A percentile compares a stretch with the other conserved stretches of the same genome.
These are phyloP conservation scores for Teunomyces pallodes DNA, from an alignment of 805 yeast genomes.

Conservation along the genomic window DNA sequence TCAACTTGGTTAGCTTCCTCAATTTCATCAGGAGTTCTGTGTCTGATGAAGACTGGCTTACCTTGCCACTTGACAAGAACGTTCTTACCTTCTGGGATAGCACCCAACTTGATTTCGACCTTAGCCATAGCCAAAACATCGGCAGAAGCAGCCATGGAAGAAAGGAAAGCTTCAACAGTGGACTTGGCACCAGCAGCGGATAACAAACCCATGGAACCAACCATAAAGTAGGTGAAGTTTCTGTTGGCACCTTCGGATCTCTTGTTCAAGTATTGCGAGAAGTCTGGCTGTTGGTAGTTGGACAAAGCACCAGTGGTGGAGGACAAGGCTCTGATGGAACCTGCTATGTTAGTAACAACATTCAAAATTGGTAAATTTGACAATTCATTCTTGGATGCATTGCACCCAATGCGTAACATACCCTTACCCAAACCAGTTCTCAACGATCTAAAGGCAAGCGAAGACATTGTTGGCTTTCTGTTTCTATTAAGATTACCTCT, in stretches of 20 bases:
- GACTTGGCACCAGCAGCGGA: slow-evolving; percentile 95
- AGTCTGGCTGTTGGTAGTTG: slow-evolving; percentile 89
- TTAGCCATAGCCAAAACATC: slow-evolving; percentile 99
- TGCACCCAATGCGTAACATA: slow-evolving; percentile 16
- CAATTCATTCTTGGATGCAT: background rate
- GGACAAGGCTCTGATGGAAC: slow-evolving; percentile 49
- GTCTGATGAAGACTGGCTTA: slow-evolving; percentile 99
- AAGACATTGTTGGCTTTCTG: slow-evolving; percentile 23
- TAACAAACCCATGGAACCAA: slow-evolving; percentile 89
- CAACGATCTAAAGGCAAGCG: slow-evolving; percentile 46
- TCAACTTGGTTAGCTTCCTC: slow-evolving; percentile 90
- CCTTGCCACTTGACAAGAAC: slow-evolving; percentile 99
- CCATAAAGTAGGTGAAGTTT: slow-evolving; percentile 93
- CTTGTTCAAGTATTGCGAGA: slow-evolving; percentile 74
- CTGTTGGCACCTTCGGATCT: slow-evolving; percentile 66
- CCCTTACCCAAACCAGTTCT: slow-evolving; percentile 42
- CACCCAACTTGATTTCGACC: slow-evolving; percentile 91
- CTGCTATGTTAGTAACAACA: slow-evolving; percentile 12
- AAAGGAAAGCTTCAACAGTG: slow-evolving; percentile 88
- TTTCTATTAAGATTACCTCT: slow-evolving; percentile 2
- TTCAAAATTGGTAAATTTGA: background rate
- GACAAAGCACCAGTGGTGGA: slow-evolving; percentile 57
- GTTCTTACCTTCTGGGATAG: slow-evolving; percentile 96
- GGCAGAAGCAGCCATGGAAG: slow-evolving; percentile 96
- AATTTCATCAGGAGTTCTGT: slow-evolving; percentile 91